phyloP scores from a whole-genome alignment of 1,284 basidiomycete species.

The Ceratobasidium sp. region DNA sequence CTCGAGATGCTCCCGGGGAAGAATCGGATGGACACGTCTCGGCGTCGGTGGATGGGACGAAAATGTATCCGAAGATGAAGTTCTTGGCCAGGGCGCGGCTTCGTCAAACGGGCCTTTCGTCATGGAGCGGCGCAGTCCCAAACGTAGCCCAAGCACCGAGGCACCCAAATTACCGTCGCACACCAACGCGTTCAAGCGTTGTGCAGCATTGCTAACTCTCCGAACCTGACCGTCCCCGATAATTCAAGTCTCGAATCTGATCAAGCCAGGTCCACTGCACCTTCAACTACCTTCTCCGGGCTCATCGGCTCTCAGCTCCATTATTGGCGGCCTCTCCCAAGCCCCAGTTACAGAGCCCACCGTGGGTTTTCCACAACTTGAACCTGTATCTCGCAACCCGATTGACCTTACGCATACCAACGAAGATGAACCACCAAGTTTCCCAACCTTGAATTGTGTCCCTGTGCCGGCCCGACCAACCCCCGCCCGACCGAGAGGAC shows the following conservation, averaged over 20 bases:
- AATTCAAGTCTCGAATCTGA: not conserved
- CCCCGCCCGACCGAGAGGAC: constrained; percentile 9
- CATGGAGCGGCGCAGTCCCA: not conserved
- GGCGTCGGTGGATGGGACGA: not conserved
- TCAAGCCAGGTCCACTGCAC: not conserved
- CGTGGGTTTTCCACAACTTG: constrained; percentile 17
- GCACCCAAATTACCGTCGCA: not conserved
- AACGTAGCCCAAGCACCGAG: not conserved
- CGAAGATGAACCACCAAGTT: constrained; percentile 19
- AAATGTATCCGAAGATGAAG: not conserved
- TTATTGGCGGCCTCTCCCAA: constrained; percentile 10
- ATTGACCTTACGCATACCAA: constrained; percentile 22
- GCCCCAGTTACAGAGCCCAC: not conserved
- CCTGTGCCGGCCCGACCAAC: constrained; percentile 30
- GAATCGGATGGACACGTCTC: not conserved
- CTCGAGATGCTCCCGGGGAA: not conserved
- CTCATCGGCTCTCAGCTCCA: constrained; percentile 31
- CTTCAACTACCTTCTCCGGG: constrained; percentile 21
- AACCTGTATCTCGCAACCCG: constrained; percentile 23
- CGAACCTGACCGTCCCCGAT: not conserved
- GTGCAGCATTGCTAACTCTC: not conserved
- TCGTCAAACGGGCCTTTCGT: not conserved
- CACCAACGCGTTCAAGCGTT: constrained; percentile 1
- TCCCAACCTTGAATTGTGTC: constrained; percentile 30
- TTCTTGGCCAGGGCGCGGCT: not conserved